These are phyloP conservation scores for Rhynchospora breviuscula DNA, from an alignment of 176 grass and related monocot species.

Conservation along the genomic window DNA sequence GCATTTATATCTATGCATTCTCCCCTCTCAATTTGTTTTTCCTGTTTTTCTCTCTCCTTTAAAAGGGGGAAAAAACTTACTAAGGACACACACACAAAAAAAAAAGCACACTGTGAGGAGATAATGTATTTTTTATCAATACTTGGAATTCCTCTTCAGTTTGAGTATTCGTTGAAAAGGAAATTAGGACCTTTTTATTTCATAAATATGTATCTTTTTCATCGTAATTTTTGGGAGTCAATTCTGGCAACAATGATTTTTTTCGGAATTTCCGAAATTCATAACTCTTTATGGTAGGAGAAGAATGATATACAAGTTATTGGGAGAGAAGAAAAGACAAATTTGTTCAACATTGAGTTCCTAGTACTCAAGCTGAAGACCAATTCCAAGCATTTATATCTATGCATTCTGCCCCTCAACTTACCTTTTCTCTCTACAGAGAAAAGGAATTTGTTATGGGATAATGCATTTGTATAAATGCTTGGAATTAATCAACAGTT, in stretches of 20 bases:
- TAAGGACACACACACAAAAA: not conserved
- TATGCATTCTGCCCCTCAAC: not conserved
- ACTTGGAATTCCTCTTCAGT: not conserved
- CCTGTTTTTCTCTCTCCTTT: not conserved
- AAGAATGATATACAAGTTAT: no score
- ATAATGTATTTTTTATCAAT: not conserved
- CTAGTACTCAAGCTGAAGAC: not conserved
- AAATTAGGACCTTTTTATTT: not conserved
- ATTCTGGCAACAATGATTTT: no score
- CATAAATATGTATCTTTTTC: not conserved
- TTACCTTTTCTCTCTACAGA: no score
- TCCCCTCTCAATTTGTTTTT: not conserved
- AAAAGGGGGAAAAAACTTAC: not conserved
- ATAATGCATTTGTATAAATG: no score
- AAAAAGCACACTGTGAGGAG: not conserved
- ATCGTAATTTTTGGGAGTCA: no score
- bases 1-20: conserved; percentile 15
- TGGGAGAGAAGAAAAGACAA: not conserved
- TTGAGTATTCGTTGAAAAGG: not conserved
- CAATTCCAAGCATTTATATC: conserved; percentile 15
- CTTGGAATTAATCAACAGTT: no score
- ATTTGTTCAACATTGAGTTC: not conserved
- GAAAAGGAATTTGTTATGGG: no score
- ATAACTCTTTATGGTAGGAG: no score
- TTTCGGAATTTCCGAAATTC: no score